Percentiles rank a stretch among this genome's conserved stretches.
Conservation (phyloP, 352 stramenopile species). For the Phytophthora brassicae region DNA sequence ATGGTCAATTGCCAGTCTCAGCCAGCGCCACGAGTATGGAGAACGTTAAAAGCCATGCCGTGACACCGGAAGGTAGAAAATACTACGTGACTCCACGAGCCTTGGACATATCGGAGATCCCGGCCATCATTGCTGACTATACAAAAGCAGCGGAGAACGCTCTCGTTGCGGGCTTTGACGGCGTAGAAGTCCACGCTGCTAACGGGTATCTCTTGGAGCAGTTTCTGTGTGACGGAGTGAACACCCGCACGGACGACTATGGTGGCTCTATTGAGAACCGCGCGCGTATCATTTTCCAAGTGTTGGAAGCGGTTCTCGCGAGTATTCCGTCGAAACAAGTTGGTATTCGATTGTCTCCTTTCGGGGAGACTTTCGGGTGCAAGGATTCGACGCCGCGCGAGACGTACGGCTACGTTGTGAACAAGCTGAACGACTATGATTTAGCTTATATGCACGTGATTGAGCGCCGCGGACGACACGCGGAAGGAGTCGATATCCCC, state of each 20-base stretch:
- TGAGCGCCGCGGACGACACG: conserved; percentile 34
- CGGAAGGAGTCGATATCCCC: conserved; percentile 9
- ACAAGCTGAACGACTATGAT: conserved; percentile 23
- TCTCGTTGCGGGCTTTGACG: conserved; percentile 85
- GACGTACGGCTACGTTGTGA: conserved; percentile 29
- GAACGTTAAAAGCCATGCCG: conserved; percentile 4
- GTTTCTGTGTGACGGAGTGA: conserved; percentile 68
- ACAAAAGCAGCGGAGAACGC: conserved; percentile 45
- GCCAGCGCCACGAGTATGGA: conserved; percentile 5
- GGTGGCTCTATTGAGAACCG: conserved; percentile 75
- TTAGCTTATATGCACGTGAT: conserved; percentile 46
- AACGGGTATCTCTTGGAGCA: conserved; percentile 92
- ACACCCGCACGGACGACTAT: conserved; percentile 76
- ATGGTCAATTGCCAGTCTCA: conserved; percentile 10
- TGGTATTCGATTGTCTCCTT: conserved; percentile 13
- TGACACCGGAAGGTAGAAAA: conserved; percentile 26
- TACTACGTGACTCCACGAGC: conserved; percentile 46
- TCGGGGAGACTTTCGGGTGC: conserved; percentile 30
- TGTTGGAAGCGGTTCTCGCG: conserved; percentile 38
- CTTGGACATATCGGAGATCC: conserved; percentile 70
- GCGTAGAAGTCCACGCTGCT: conserved; percentile 82
- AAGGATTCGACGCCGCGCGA: conserved; percentile 27
- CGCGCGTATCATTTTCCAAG: conserved; percentile 53
- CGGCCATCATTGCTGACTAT: conserved; percentile 61
- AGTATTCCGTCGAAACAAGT: conserved; percentile 14